These are phyloP conservation scores for Geopyxis carbonaria DNA, from an alignment of 495 filamentous ascomycete species.

Conservation along the genomic window DNA sequence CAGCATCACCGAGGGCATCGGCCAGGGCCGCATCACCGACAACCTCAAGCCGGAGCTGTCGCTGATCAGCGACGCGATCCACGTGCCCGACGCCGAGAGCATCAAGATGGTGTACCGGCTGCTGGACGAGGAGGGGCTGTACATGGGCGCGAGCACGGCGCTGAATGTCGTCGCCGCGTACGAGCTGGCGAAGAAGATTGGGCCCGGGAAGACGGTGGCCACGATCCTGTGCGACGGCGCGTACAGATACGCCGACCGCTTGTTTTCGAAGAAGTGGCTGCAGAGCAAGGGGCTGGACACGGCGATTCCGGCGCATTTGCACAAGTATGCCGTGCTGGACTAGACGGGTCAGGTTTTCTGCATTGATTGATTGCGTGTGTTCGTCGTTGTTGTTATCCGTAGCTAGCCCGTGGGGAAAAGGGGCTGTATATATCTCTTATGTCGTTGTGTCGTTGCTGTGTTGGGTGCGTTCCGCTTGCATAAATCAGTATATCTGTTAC, in stretches of 20 bases:
- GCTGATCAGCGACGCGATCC: slow-evolving; percentile 68
- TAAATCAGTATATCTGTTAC: no score
- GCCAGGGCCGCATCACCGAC: slow-evolving; percentile 89
- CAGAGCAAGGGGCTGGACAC: slow-evolving; percentile 61
- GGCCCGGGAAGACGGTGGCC: slow-evolving; percentile 77
- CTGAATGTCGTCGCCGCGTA: slow-evolving; percentile 91
- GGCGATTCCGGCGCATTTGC: slow-evolving; percentile 69
- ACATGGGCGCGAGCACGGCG: slow-evolving; percentile 82
- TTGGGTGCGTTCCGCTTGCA: no score
- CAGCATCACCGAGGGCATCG: slow-evolving; percentile 94
- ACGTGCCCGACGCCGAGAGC: slow-evolving; percentile 79
- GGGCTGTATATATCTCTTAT: no score
- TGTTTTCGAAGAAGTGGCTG: slow-evolving; percentile 84
- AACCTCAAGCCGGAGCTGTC: slow-evolving; percentile 76
- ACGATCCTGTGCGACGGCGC: slow-evolving; percentile 90
- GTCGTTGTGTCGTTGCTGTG: no score
- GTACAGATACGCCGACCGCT: slow-evolving; percentile 82
- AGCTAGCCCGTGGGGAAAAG: no score
- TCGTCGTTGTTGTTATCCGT: no score
- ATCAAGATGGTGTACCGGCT: slow-evolving; percentile 98
- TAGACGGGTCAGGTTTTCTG: no score
- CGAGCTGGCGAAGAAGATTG: slow-evolving; percentile 80
- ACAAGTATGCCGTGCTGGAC: slow-evolving; percentile 83
- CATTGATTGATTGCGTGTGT: no score
- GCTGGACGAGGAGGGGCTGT: slow-evolving; percentile 89